Evolutionary conservation across 805 yeast species (phyloP).

Genomic region (Lipomyces starkeyi): DNA sequence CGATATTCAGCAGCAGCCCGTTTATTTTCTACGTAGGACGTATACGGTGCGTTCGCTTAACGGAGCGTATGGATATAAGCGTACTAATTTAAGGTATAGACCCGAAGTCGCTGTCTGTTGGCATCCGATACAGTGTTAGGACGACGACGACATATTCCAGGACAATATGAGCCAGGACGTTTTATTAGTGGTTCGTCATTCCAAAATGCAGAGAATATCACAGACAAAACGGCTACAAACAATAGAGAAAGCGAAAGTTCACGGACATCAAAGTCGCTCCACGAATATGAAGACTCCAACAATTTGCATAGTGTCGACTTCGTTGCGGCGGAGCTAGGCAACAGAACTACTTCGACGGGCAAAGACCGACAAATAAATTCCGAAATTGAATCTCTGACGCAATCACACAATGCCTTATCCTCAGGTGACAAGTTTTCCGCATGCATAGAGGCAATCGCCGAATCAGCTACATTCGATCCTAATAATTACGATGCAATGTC

Average conservation of each 20-base stretch:
- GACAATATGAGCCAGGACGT: not conserved
- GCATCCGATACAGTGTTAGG: not conserved
- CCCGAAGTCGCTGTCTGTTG: not conserved
- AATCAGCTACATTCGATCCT: not conserved
- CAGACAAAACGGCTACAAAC: not conserved
- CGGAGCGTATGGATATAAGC: not conserved
- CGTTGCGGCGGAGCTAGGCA: not conserved
- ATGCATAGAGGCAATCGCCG: not conserved
- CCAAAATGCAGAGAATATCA: not conserved
- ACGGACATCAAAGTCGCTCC: not conserved
- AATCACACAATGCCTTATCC: not conserved
- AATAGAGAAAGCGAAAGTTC: not conserved
- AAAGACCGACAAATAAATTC: not conserved
- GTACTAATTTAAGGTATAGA: not conserved
- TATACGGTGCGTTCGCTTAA: not conserved
- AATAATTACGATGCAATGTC: not conserved
- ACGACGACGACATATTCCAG: not conserved
- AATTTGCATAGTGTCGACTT: not conserved
- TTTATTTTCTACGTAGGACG: not conserved
- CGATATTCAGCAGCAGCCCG: not conserved
- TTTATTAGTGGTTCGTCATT: not conserved
- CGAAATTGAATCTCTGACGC: not conserved
- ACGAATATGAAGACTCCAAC: not conserved
- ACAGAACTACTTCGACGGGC: not conserved
- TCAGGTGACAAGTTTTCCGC: not conserved